A percentile compares a stretch with the other conserved stretches of the same genome.
Conservation (phyloP, 2,329 filamentous ascomycete species). For the Cordyceps fumosorosea region DNA sequence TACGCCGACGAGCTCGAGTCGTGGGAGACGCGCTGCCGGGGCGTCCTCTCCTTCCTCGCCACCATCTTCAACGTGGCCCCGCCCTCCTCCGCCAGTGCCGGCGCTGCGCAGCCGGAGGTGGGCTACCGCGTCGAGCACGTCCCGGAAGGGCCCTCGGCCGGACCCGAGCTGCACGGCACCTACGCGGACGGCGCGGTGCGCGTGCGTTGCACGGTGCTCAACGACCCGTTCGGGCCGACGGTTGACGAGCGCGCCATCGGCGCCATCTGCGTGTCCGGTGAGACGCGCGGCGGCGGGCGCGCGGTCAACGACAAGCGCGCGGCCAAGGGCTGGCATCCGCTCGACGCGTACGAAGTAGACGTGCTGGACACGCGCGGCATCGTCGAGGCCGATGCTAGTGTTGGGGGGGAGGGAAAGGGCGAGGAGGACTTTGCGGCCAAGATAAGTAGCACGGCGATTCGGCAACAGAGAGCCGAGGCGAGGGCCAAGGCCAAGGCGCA, state of each 20-base stretch:
- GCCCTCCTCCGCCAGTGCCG: constrained; percentile 11
- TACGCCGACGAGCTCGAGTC: constrained; percentile 73
- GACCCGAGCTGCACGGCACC: constrained; percentile 33
- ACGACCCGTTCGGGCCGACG: constrained; percentile 85
- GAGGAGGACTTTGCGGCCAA: constrained; percentile 67
- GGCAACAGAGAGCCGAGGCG: constrained; percentile 40
- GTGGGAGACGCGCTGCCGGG: constrained; percentile 67
- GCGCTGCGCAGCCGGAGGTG: background rate
- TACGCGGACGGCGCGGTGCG: constrained; percentile 55
- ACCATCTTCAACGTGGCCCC: constrained; percentile 47
- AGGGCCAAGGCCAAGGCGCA: constrained; percentile 16
- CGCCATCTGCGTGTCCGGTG: constrained; percentile 77
- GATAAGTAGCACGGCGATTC: constrained; percentile 86
- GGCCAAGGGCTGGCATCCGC: constrained; percentile 66
- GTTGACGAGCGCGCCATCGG: constrained; percentile 73
- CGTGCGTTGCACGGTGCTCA: constrained; percentile 77
- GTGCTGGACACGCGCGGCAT: constrained; percentile 59
- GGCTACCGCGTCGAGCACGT: constrained; percentile 6
- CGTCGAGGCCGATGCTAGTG: constrained; percentile 36
- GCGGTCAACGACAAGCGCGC: constrained; percentile 78
- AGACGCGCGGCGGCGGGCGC: constrained; percentile 76
- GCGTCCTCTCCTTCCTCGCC: constrained; percentile 66
- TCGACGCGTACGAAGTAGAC: constrained; percentile 84
- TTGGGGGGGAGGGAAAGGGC: constrained; percentile 6
- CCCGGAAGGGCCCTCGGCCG: background rate